phyloP scores from a whole-genome alignment of 2,329 filamentous ascomycete species.

The Pestalotiopsis sp. region DNA sequence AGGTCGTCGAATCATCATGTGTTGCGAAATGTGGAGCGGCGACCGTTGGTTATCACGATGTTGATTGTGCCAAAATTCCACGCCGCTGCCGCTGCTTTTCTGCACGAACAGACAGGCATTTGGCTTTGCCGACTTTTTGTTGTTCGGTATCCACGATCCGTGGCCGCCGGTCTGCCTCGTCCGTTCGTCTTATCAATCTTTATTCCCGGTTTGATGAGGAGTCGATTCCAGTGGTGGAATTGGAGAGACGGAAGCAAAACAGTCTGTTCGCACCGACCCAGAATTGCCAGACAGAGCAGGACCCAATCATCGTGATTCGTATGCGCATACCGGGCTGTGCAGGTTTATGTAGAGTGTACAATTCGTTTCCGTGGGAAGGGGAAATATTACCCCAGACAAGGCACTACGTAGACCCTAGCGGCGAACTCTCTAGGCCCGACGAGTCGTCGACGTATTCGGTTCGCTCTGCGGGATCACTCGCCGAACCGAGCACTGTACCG shows the following conservation, averaged over 20 bases:
- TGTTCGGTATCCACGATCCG: neutral
- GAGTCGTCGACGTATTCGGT: conserved; percentile 5
- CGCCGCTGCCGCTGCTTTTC: neutral
- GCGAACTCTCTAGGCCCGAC: conserved; percentile 1
- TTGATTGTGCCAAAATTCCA: neutral
- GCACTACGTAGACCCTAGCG: conserved; percentile 12
- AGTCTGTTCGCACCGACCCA: neutral
- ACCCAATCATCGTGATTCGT: neutral
- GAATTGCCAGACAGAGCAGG: neutral
- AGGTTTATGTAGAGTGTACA: neutral
- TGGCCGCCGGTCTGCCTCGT: neutral
- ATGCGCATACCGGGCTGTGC: neutral
- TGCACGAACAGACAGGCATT: neutral
- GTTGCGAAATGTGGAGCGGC: neutral
- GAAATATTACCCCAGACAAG: conserved; percentile 8
- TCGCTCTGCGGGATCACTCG: neutral
- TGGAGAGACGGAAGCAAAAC: neutral
- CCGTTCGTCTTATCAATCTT: neutral
- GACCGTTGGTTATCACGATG: neutral
- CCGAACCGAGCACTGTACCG: conserved; percentile 8
- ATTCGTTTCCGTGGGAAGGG: neutral
- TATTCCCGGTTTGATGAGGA: neutral
- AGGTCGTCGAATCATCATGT: neutral
- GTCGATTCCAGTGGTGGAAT: neutral
- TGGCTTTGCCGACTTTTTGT: neutral